Evolutionary conservation across 2,329 filamentous ascomycete genomes (phyloP).

Genomic region (Torrubiellomyces zombiae): DNA sequence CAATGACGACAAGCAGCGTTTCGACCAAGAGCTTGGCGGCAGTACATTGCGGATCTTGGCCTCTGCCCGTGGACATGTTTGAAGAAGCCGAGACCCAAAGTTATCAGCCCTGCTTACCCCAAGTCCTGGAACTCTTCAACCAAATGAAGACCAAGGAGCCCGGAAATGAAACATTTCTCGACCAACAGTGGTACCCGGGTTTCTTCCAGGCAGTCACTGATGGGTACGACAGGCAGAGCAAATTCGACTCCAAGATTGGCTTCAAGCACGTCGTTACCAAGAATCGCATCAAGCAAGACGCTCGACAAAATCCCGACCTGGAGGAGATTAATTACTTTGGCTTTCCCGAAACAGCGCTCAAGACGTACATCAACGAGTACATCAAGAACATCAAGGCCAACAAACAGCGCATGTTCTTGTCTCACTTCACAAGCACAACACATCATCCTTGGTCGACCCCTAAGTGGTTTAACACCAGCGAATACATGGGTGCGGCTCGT

Average conservation of each 20-base stretch:
- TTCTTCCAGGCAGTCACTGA: constrained; percentile 15
- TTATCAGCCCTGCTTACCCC: constrained; percentile 28
- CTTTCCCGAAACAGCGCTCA: constrained; percentile 12
- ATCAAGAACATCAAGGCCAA: constrained; percentile 11
- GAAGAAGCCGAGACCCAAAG: constrained; percentile 25
- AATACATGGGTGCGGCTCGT: constrained; percentile 9
- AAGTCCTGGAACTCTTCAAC: constrained; percentile 15
- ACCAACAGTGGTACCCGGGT: constrained; percentile 13
- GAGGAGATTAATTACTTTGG: constrained; percentile 17
- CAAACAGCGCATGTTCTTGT: constrained; percentile 14
- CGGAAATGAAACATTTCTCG: constrained; percentile 7
- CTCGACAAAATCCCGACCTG: constrained; percentile 1
- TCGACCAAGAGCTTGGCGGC: constrained; percentile 25
- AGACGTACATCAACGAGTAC: constrained; percentile 13
- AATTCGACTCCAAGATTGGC: constrained; percentile 7
- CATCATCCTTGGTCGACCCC: constrained; percentile 15
- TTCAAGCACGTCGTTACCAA: constrained; percentile 8
- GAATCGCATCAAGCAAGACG: constrained; percentile 5
- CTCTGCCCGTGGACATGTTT: constrained; percentile 21
- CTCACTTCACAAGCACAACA: constrained; percentile 16
- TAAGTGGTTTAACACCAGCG: constrained; percentile 6
- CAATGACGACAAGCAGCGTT: constrained; percentile 22
- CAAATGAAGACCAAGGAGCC: constrained; percentile 5
- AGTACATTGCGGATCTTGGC: constrained; percentile 22
- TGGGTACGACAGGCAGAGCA: constrained; percentile 14